Conservation (phyloP, 768 basidiomycete genomes). For the Ramaria rubella region DNA sequence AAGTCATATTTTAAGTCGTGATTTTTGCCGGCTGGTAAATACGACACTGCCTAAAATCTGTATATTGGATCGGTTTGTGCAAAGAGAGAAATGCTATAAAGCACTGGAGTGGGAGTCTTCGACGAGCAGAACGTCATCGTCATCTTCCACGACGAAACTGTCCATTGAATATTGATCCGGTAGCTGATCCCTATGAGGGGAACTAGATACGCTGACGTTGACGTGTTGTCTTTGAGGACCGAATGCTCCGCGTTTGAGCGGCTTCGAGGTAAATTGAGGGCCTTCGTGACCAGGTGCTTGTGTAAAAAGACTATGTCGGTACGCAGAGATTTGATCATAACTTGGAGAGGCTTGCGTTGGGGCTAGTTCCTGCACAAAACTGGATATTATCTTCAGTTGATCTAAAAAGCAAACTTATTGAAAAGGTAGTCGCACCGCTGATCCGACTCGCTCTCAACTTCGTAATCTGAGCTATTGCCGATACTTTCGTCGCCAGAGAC, state of each 20-base stretch:
- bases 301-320: slow-evolving; percentile 67
- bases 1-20: neutral
- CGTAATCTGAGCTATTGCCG: slow-evolving; percentile 52
- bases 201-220: slow-evolving; percentile 42
- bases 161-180: slow-evolving; percentile 64
- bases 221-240: slow-evolving; percentile 20
- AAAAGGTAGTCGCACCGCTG: slow-evolving; percentile 31
- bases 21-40: neutral
- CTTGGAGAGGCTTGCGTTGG: slow-evolving; percentile 63
- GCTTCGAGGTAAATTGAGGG: slow-evolving; percentile 52
- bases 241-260: slow-evolving; percentile 40
- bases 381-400: neutral
- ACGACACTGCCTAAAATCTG: neutral
- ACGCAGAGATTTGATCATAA: slow-evolving; percentile 67
- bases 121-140: slow-evolving; percentile 51
- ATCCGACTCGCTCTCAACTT: slow-evolving; percentile 60
- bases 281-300: slow-evolving; percentile 45
- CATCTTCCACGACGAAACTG: slow-evolving; percentile 78
- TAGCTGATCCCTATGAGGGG: slow-evolving; percentile 42
- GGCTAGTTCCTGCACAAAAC: slow-evolving; percentile 50
- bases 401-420: neutral
- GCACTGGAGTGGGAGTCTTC: neutral
- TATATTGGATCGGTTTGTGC: neutral
- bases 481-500: slow-evolving; percentile 81
- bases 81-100: neutral